phyloP scores from a whole-genome alignment of 108 stramenopile species.

The Bacterosira constricta region DNA sequence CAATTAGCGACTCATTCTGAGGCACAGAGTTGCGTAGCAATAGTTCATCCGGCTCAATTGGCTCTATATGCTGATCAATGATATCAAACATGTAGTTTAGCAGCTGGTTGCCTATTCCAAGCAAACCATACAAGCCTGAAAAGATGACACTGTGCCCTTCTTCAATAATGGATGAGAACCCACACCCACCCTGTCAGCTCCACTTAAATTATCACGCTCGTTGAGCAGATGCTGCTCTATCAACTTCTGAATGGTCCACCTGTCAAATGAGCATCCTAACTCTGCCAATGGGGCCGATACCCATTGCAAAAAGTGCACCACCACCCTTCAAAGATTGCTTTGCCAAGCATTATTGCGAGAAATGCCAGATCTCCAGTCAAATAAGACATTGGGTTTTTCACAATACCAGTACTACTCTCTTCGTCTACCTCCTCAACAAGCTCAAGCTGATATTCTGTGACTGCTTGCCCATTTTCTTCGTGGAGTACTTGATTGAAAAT shows the following conservation, averaged over 20 bases:
- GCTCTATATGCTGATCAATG: neutral
- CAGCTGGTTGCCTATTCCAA: slow-evolving; percentile 1
- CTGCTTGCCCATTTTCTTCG: neutral
- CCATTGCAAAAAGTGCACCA: slow-evolving; percentile 8
- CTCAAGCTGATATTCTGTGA: neutral
- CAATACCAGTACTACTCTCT: neutral
- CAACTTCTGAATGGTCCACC: neutral
- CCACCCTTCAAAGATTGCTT: neutral
- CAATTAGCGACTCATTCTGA: no score
- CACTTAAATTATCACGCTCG: neutral
- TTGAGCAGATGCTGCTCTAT: neutral
- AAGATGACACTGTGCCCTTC: neutral
- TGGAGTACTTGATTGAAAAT: neutral
- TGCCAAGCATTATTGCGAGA: neutral
- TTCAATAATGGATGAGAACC: neutral
- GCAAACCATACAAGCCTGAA: neutral
- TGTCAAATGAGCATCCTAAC: neutral
- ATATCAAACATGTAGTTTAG: neutral
- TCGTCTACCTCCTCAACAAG: no score
- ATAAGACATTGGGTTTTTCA: neutral
- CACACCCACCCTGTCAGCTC: neutral
- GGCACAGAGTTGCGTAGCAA: no score
- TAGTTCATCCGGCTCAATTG: neutral
- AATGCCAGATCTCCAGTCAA: slow-evolving; percentile 1
- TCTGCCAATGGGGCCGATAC: neutral